A percentile compares a stretch with the other conserved stretches of the same genome.
These are phyloP conservation scores for Lactarius vividus DNA, from an alignment of 768 basidiomycete species.

Conservation along the genomic window DNA sequence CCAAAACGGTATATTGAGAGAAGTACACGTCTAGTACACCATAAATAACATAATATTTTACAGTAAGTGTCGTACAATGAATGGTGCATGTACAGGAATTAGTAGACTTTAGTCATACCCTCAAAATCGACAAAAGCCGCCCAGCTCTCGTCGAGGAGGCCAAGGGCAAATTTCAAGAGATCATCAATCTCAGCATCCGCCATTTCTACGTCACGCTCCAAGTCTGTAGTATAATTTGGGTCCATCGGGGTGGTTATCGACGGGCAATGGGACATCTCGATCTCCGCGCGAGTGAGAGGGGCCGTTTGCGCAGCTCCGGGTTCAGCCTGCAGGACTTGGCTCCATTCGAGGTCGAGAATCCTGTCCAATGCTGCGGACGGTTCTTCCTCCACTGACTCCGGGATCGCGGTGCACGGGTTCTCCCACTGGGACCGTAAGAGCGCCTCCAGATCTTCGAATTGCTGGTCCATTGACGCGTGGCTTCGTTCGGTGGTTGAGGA, in stretches of 20 bases:
- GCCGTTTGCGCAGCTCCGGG: background rate
- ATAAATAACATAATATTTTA: background rate
- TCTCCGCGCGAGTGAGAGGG: slow-evolving; percentile 2
- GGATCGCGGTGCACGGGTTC: background rate
- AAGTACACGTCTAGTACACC: background rate
- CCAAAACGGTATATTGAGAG: background rate
- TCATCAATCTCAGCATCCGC: background rate
- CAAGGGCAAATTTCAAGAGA: background rate
- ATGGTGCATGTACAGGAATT: background rate
- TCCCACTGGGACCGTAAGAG: background rate
- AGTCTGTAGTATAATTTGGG: background rate
- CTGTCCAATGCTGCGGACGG: background rate
- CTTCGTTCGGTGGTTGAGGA: background rate
- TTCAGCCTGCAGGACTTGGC: background rate
- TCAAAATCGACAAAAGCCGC: background rate
- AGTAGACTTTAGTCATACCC: background rate
- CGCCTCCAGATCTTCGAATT: background rate
- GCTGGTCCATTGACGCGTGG: background rate
- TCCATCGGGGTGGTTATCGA: background rate
- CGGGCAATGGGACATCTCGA: background rate
- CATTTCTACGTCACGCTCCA: background rate
- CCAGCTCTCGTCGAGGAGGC: slow-evolving; percentile 3
- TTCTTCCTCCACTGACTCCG: background rate
- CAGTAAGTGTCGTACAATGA: background rate
- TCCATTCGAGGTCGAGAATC: background rate